Percentiles rank a stretch among this genome's conserved stretches.
phyloP scores from a whole-genome alignment of 1,284 basidiomycete genomes.

The Termitomyces sp. region DNA sequence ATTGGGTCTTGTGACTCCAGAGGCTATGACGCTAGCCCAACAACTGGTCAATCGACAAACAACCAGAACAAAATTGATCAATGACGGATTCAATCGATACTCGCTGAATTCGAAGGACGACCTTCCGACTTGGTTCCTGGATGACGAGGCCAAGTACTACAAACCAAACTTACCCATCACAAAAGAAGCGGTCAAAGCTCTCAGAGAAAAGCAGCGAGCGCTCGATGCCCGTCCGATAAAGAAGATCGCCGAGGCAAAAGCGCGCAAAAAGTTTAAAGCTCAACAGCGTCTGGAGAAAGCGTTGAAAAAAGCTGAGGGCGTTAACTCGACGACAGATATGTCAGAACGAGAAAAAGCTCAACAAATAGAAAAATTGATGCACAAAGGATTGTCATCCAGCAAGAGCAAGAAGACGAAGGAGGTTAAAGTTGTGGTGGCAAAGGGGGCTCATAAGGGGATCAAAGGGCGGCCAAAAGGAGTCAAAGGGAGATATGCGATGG shows the following conservation, averaged over 20 bases:
- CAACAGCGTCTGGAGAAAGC: slow-evolving; percentile 85
- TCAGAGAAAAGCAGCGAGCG: slow-evolving; percentile 89
- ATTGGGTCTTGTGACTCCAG: slow-evolving; percentile 83
- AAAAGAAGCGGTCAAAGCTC: slow-evolving; percentile 87
- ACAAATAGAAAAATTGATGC: slow-evolving; percentile 90
- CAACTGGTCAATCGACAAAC: slow-evolving; percentile 89
- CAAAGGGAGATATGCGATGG: slow-evolving; percentile 91
- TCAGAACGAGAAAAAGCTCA: slow-evolving; percentile 93
- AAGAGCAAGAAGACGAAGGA: slow-evolving; percentile 70
- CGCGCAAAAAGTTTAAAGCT: slow-evolving; percentile 92
- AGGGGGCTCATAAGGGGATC: slow-evolving; percentile 83
- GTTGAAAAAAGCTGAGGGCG: slow-evolving; percentile 94
- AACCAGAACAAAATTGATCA: slow-evolving; percentile 86
- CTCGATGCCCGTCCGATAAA: slow-evolving; percentile 98
- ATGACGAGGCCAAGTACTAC: slow-evolving; percentile 93
- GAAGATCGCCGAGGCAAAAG: slow-evolving; percentile 98
- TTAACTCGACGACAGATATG: slow-evolving; percentile 87
- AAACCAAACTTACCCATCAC: slow-evolving; percentile 94
- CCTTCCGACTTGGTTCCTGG: slow-evolving; percentile 94
- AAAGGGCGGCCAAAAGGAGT: slow-evolving; percentile 95
- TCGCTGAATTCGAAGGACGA: slow-evolving; percentile 89
- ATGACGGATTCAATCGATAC: slow-evolving; percentile 95
- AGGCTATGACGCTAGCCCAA: slow-evolving; percentile 91
- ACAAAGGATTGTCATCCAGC: slow-evolving; percentile 65
- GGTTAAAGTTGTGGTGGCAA: slow-evolving; percentile 88